Percentiles rank a stretch among this genome's conserved stretches.
phyloP scores from a whole-genome alignment of 805 yeast species.

The Wickerhamomyces subpelliculosus region DNA sequence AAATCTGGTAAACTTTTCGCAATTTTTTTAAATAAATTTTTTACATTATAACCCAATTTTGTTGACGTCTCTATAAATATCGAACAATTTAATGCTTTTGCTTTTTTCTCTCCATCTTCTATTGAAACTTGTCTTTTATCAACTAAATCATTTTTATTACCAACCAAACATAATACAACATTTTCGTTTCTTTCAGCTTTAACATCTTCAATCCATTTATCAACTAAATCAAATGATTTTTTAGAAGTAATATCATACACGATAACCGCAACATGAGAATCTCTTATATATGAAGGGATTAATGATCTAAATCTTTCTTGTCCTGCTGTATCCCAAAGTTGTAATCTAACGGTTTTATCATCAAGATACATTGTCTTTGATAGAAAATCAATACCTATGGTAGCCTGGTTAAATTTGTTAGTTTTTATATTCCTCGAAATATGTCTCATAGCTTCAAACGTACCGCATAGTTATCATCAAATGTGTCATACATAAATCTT shows the following conservation, averaged over 20 bases:
- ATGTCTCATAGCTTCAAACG: too few species aligned
- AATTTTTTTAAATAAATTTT: slow-evolving; percentile 78
- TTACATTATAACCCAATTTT: slow-evolving; percentile 91
- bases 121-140: slow-evolving; percentile 75
- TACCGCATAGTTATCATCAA: slow-evolving; percentile 83
- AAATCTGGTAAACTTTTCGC: slow-evolving; percentile 90
- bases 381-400: slow-evolving; percentile 93
- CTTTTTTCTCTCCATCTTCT: slow-evolving; percentile 80
- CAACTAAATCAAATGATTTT: slow-evolving; percentile 76
- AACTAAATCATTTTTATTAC: slow-evolving; percentile 79
- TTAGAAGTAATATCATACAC: slow-evolving; percentile 90
- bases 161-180: slow-evolving; percentile 85
- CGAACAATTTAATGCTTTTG: slow-evolving; percentile 65
- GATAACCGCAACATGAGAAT: slow-evolving; percentile 93
- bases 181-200: slow-evolving; percentile 87
- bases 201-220: slow-evolving; percentile 93
- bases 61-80: slow-evolving; percentile 91
- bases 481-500: slow-evolving; percentile 96
- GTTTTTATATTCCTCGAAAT: too few species aligned
- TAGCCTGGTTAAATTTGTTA: slow-evolving; percentile 46
- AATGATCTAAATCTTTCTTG: slow-evolving; percentile 93
- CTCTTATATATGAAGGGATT: slow-evolving; percentile 93
- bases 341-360: slow-evolving; percentile 90
- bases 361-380: slow-evolving; percentile 94
- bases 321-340: slow-evolving; percentile 97